Conservation (phyloP, 2,329 filamentous ascomycete species). For the Sporothrix protearum region DNA sequence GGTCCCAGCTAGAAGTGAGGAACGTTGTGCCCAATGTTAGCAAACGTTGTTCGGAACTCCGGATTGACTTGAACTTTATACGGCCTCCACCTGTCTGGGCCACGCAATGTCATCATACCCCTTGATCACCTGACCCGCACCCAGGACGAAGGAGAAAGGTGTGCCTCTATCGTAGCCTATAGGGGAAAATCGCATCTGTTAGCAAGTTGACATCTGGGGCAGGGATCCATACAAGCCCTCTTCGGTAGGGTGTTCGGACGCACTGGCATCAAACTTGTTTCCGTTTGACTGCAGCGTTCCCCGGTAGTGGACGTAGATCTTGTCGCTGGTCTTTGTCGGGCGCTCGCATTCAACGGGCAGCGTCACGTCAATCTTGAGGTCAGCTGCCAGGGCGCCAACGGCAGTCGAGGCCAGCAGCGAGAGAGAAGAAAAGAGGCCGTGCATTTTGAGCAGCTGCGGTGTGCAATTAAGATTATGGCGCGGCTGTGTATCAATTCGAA, state of each 20-base stretch:
- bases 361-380: constrained; percentile 73
- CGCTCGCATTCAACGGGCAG: constrained; percentile 72
- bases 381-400: constrained; percentile 50
- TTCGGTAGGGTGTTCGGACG: constrained; percentile 29
- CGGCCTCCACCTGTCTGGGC: not conserved
- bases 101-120: constrained; percentile 52
- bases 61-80: too few relatives aligned
- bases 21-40: constrained; percentile 19
- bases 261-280: constrained; percentile 75
- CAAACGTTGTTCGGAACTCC: not conserved
- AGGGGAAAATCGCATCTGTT: not conserved
- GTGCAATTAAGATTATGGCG: not conserved
- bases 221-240: not conserved
- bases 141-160: constrained; percentile 77
- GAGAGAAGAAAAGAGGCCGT: constrained; percentile 46
- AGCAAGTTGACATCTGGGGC: not conserved
- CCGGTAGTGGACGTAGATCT: constrained; percentile 80
- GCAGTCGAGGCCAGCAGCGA: constrained; percentile 52
- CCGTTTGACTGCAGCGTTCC: constrained; percentile 74
- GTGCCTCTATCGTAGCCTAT: constrained; percentile 60
- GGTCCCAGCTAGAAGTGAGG: constrained; percentile 65
- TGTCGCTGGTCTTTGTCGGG: constrained; percentile 73
- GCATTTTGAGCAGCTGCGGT: constrained; percentile 41
- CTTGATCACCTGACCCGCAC: constrained; percentile 79
- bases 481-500: not conserved